phyloP scores from a whole-genome alignment of 2,329 filamentous ascomycete species.

The Orbilia brochopaga region DNA sequence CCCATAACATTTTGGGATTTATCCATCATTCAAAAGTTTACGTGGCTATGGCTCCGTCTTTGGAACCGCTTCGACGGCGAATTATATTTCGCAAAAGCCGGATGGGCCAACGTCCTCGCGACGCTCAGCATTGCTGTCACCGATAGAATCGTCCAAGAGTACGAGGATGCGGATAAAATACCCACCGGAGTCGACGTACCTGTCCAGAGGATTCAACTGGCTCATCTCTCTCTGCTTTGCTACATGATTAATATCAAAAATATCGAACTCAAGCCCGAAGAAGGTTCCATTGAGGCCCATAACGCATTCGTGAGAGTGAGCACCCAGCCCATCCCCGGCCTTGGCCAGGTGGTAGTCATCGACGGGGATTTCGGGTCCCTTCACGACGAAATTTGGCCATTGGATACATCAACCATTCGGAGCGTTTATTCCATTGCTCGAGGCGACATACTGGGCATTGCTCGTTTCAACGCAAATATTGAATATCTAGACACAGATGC shows the following conservation, averaged over 20 bases:
- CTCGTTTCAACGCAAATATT: background rate
- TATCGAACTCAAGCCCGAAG: background rate
- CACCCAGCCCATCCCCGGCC: slow-evolving; percentile 22
- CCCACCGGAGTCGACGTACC: slow-evolving; percentile 27
- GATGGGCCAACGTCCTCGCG: slow-evolving; percentile 25
- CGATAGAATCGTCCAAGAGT: background rate
- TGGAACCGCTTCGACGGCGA: slow-evolving; percentile 1
- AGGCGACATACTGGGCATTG: background rate
- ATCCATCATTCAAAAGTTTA: background rate
- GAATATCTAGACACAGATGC: background rate
- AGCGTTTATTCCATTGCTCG: background rate
- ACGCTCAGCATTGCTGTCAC: background rate
- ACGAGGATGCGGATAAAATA: slow-evolving; percentile 34
- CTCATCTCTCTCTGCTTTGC: slow-evolving; percentile 22
- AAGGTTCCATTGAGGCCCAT: slow-evolving; percentile 10
- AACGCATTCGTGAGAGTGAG: slow-evolving; percentile 19
- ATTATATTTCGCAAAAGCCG: slow-evolving; percentile 18
- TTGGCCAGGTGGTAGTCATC: slow-evolving; percentile 20
- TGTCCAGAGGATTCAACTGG: slow-evolving; percentile 12
- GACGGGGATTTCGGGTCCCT: slow-evolving; percentile 24
- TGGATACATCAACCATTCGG: background rate
- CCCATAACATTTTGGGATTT: slow-evolving; percentile 3
- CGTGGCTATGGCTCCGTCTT: slow-evolving; percentile 13
- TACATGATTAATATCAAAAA: slow-evolving; percentile 31
- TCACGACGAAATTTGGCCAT: background rate